Base-by-base conservation (phyloP, 2,329 filamentous ascomycete species). In the Fusarium caatingaense region DNA sequence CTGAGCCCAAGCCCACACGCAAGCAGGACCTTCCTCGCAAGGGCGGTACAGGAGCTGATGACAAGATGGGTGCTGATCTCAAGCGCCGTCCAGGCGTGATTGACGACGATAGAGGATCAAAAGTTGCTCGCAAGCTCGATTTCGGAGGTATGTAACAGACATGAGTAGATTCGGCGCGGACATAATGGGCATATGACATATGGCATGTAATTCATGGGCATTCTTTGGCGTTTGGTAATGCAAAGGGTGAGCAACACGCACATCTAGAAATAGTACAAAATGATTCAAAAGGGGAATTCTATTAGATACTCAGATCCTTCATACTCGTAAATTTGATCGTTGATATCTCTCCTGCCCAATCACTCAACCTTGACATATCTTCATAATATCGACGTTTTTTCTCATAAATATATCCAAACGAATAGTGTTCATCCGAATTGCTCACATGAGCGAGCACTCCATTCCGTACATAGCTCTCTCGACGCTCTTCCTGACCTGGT, bases 391-490 rank as follows among this genome's bases (percentile, higher is more conserved):
- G 42, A 30, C 55, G 45, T 64, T 47, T 20, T 56, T 49, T 12
- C 53, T 66, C 48, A 41, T 66, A 64, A 60, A 49, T 46, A 45
- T 40, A 60, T 70, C 51, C 58, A 64, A 30, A 25, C 12, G 18
- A 32, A 18, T 34, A 50, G 25, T 30, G 27, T 49, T 20, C 49
- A 57, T 21, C 30, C 9, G 15, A 41, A 37, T 8, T 40, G 21
- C 23, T 86, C 80, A 98, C 94, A 98, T 98, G 45, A 97, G 77
- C 47, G 78, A 79, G 80, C 96, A 99, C 64, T 96, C 95, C 78
- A 97, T 88, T 7, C 96, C 96, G 81, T 98, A 98, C 94, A 99
- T 98, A 66, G 94, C 94, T 81, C 92, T 91, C 84, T 99, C 96
- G 8, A 99, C 96, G 68, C 94, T 89, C 69, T 88, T 89, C 82